Conservation (phyloP, 257 asterid genomes). For the Ilex aquifolium region DNA sequence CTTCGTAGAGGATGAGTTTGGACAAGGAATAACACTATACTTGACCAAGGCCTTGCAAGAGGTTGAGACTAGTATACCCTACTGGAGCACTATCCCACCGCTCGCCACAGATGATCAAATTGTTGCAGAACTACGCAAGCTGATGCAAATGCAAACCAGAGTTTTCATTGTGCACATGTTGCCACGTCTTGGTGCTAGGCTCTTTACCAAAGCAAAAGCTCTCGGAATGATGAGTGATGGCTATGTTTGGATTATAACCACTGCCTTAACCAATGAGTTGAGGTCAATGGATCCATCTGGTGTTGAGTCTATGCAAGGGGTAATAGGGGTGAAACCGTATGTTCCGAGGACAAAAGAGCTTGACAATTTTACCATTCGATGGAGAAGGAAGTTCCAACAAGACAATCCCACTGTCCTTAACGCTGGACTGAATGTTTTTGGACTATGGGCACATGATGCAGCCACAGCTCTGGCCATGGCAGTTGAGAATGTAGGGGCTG, state of each 20-base stretch:
- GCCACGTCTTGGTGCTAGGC: constrained; percentile 5
- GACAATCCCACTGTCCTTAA: not conserved
- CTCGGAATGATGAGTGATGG: no score
- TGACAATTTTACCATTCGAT: not conserved
- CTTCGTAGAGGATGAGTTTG: constrained; percentile 2
- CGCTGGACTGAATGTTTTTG: constrained; percentile 4
- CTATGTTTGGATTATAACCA: constrained; percentile 14
- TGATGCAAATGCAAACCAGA: constrained; percentile 10
- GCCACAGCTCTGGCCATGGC: constrained; percentile 15
- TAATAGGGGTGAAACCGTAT: constrained; percentile 10
- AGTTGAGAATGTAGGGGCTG: constrained; percentile 7
- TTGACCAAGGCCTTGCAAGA: constrained; percentile 2
- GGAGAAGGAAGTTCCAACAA: not conserved
- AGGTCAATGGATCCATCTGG: not conserved
- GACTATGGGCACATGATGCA: constrained; percentile 22
- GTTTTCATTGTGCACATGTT: constrained; percentile 18
- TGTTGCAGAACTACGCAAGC: no score
- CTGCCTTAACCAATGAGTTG: constrained; percentile 5
- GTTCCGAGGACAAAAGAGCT: constrained; percentile 11
- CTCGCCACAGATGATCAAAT: no score
- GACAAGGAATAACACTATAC: constrained; percentile 2
- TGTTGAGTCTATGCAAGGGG: constrained; percentile 11
- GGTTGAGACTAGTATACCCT: constrained; percentile 9
- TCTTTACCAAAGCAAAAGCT: constrained; percentile 6
- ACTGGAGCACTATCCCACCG: constrained; percentile 10